phyloP scores from a whole-genome alignment of 257 asterid species.

The Capsicum pubescens region DNA sequence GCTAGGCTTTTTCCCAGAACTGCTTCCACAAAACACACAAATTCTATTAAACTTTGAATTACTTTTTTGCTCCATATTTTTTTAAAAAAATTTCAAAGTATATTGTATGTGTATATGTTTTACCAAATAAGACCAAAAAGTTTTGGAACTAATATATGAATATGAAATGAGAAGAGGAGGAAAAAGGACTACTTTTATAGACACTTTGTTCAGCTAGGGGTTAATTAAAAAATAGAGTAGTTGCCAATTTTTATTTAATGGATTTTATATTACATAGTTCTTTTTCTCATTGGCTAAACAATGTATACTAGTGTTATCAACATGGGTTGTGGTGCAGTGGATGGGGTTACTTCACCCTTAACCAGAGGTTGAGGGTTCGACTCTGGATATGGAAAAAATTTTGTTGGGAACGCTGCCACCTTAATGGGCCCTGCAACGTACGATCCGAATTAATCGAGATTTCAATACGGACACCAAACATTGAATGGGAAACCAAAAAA shows the following conservation, averaged over 20 bases:
- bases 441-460: no score
- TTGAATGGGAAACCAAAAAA: no score
- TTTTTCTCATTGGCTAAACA: no score
- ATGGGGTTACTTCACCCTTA: no score
- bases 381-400: no score
- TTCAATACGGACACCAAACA: no score
- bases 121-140: neutral
- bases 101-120: neutral
- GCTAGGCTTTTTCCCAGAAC: constrained; percentile 79
- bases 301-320: no score
- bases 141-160: neutral
- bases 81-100: neutral
- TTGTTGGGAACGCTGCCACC: no score
- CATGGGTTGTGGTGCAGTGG: no score
- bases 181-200: neutral
- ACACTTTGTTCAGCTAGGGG: neutral
- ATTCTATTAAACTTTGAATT: constrained; percentile 72
- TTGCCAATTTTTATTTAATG: neutral
- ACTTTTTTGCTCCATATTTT: constrained; percentile 54
- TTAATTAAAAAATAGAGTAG: neutral
- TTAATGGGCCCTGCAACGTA: no score
- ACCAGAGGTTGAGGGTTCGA: no score
- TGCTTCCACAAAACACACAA: constrained; percentile 90
- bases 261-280: neutral
- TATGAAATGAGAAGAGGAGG: constrained; percentile 28